Percentiles rank a stretch among this genome's conserved stretches.
Evolutionary conservation across 805 yeast species (phyloP).

Genomic region (Candida loeiensis): DNA sequence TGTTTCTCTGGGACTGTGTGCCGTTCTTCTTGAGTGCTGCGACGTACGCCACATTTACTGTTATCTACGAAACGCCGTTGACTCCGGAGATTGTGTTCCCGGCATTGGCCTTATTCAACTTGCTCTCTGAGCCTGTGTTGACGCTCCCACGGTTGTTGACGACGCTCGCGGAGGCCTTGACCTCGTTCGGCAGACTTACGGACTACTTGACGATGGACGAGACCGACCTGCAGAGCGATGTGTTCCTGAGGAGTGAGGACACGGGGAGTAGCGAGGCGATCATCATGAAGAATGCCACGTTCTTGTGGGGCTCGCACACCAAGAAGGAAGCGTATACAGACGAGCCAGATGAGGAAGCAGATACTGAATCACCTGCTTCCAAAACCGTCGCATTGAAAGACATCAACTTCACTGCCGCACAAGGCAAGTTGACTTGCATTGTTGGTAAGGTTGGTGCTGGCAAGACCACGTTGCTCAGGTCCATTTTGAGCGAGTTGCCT

Average conservation of each 20-base stretch:
- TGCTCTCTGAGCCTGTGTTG: constrained; percentile 34
- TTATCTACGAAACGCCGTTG: constrained; percentile 21
- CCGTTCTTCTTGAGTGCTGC: constrained; percentile 37
- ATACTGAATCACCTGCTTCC: constrained; percentile 12
- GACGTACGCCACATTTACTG: constrained; percentile 27
- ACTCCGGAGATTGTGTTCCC: constrained; percentile 40
- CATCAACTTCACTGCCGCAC: constrained; percentile 30
- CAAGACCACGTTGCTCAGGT: constrained; percentile 34
- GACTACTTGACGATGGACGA: constrained; percentile 34
- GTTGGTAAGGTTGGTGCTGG: constrained; percentile 43
- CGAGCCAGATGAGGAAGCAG: constrained; percentile 19
- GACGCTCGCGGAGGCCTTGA: constrained; percentile 27
- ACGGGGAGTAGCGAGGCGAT: constrained; percentile 23
- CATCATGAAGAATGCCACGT: constrained; percentile 25
- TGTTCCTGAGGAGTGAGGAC: constrained; percentile 15
- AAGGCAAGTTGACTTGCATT: constrained; percentile 37
- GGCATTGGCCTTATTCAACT: constrained; percentile 35
- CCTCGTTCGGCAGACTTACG: constrained; percentile 31
- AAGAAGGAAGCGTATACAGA: too few species aligned
- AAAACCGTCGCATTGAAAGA: constrained; percentile 28
- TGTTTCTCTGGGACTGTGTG: constrained; percentile 36
- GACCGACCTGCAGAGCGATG: constrained; percentile 22
- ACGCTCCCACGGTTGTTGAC: constrained; percentile 31
- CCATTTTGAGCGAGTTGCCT: constrained; percentile 34
- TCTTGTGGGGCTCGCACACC: constrained; percentile 27